Conservation (phyloP, 768 basidiomycete genomes). For the Pholiota microspora region DNA sequence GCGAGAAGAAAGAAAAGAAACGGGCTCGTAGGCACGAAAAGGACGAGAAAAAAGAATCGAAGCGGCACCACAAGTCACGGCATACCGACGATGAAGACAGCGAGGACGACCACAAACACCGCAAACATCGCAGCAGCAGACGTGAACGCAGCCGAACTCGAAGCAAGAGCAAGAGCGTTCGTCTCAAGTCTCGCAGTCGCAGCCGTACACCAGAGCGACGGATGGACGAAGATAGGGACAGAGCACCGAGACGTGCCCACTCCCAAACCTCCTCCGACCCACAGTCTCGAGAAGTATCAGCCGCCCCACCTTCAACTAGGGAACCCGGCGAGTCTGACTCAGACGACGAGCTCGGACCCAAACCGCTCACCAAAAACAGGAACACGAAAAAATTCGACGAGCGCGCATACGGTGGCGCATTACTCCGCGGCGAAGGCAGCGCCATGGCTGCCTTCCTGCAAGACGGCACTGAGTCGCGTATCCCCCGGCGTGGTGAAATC, state of each 20-base stretch:
- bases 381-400: conserved; percentile 65
- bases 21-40: conserved; percentile 45
- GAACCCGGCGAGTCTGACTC: conserved; percentile 33
- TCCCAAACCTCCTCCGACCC: background rate
- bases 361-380: conserved; percentile 49
- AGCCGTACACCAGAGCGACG: conserved; percentile 16
- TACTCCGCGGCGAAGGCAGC: conserved; percentile 92
- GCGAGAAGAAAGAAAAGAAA: conserved; percentile 62
- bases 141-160: conserved; percentile 14
- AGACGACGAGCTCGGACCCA: conserved; percentile 78
- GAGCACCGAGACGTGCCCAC: background rate
- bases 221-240: conserved; percentile 16
- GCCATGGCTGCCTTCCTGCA: conserved; percentile 97
- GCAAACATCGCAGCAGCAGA: conserved; percentile 27
- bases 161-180: conserved; percentile 17
- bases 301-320: conserved; percentile 1
- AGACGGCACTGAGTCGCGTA: conserved; percentile 80
- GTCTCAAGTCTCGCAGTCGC: conserved; percentile 6
- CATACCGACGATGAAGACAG: conserved; percentile 32
- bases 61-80: conserved; percentile 32
- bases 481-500: conserved; percentile 98
- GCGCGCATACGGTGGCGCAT: conserved; percentile 83
- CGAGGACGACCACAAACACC: conserved; percentile 37
- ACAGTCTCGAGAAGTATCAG: background rate
- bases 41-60: conserved; percentile 38